These are phyloP conservation scores for Ogataea nonfermentans DNA, from an alignment of 805 yeast species.

Conservation along the genomic window DNA sequence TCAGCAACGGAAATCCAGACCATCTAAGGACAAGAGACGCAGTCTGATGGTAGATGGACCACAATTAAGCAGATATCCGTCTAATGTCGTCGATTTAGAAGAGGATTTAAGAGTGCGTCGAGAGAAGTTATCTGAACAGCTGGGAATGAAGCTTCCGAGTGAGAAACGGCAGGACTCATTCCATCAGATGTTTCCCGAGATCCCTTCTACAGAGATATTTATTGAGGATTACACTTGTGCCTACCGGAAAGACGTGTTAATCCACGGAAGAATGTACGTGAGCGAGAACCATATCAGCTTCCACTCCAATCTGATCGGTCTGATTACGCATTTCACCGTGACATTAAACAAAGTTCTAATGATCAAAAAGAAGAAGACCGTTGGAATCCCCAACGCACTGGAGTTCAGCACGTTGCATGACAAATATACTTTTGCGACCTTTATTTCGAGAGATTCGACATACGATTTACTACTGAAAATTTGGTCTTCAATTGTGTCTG, in stretches of 20 bases:
- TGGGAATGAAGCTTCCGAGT: conserved; percentile 37
- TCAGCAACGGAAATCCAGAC: conserved; percentile 17
- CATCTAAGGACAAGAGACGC: conserved; percentile 11
- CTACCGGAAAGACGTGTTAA: conserved; percentile 56
- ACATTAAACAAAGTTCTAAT: conserved; percentile 62
- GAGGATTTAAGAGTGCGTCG: conserved; percentile 8
- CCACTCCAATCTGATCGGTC: conserved; percentile 65
- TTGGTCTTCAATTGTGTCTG: conserved; percentile 51
- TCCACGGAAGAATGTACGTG: conserved; percentile 65
- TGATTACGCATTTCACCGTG: conserved; percentile 57
- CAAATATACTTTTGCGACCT: conserved; percentile 62
- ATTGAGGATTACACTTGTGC: conserved; percentile 67
- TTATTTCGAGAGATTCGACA: conserved; percentile 57
- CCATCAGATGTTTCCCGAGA: conserved; percentile 54
- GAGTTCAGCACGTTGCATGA: conserved; percentile 61
- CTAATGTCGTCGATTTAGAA: conserved; percentile 9
- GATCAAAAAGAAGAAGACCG: conserved; percentile 63
- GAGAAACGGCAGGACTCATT: conserved; percentile 58
- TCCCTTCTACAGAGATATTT: conserved; percentile 51
- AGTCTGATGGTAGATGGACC: conserved; percentile 9
- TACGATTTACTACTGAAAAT: conserved; percentile 52
- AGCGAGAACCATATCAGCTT: conserved; percentile 57
- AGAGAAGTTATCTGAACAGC: conserved; percentile 17
- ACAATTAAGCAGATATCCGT: conserved; percentile 12
- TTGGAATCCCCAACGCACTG: conserved; percentile 68